A percentile compares a stretch with the other conserved stretches of the same genome.
phyloP scores from a whole-genome alignment of 306 rosid genomes.

The Vigna unguiculata region DNA sequence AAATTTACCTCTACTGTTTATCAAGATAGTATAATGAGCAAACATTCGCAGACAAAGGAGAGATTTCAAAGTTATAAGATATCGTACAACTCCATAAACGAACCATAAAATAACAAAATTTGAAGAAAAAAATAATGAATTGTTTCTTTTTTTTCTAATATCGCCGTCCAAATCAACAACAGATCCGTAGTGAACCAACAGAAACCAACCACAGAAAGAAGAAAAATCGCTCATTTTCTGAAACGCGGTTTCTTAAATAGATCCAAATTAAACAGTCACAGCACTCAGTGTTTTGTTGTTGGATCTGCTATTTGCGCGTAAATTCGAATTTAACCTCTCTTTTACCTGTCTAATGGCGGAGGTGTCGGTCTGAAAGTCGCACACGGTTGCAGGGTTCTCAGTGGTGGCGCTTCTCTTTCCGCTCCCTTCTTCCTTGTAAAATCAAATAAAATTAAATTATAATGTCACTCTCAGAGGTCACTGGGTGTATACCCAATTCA shows the following conservation, averaged over 20 bases:
- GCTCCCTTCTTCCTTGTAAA: not conserved
- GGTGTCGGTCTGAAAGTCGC: not conserved
- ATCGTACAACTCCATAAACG: no score
- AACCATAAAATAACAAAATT: not conserved
- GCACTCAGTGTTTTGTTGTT: not conserved
- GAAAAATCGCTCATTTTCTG: not conserved
- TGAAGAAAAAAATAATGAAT: not conserved
- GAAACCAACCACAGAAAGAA: not conserved
- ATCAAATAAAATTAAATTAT: not conserved
- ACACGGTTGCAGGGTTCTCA: not conserved
- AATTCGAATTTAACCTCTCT: not conserved
- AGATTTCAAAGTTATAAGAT: not conserved
- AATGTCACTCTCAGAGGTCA: not conserved
- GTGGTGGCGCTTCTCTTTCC: constrained; percentile 9
- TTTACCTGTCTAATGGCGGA: not conserved
- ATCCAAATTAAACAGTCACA: not conserved
- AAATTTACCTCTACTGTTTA: not conserved
- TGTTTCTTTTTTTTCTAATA: not conserved
- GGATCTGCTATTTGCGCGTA: not conserved
- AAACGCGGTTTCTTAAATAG: not conserved
- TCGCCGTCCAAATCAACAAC: not conserved
- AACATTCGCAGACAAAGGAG: not conserved
- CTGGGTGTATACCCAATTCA: not conserved
- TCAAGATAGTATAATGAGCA: not conserved
- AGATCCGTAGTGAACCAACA: not conserved